A percentile compares a stretch with the other conserved stretches of the same genome.
phyloP scores from a whole-genome alignment of 495 filamentous ascomycete species.

The Penicillium argentinense region DNA sequence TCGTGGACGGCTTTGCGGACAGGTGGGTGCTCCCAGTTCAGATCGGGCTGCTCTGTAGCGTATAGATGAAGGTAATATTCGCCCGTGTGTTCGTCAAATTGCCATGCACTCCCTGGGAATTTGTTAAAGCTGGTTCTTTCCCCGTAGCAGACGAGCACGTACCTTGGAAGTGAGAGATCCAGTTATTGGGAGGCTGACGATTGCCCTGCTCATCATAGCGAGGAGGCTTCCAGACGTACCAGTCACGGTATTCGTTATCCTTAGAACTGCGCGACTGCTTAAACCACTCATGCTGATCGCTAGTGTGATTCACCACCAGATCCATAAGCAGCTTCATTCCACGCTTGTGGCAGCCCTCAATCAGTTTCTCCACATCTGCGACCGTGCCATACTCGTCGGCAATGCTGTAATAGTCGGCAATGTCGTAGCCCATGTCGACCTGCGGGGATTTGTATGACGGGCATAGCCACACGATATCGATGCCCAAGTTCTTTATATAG shows the following conservation, averaged over 20 bases:
- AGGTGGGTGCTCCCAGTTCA: slow-evolving; percentile 71
- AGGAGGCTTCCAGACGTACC: slow-evolving; percentile 71
- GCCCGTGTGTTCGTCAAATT: slow-evolving; percentile 60
- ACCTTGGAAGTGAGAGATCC: slow-evolving; percentile 60
- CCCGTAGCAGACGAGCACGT: not conserved
- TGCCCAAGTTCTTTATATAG: slow-evolving; percentile 61
- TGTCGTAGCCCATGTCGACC: slow-evolving; percentile 64
- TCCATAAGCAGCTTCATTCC: slow-evolving; percentile 74
- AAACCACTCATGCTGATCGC: slow-evolving; percentile 77
- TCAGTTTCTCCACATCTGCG: slow-evolving; percentile 63
- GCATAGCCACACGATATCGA: slow-evolving; percentile 69
- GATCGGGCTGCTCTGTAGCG: slow-evolving; percentile 63
- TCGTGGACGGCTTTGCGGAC: slow-evolving; percentile 64
- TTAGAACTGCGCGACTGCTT: slow-evolving; percentile 61
- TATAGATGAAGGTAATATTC: slow-evolving; percentile 75
- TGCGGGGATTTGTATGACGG: slow-evolving; percentile 68
- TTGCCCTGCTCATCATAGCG: slow-evolving; percentile 58
- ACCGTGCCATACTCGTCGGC: slow-evolving; percentile 62
- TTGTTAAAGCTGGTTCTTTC: not conserved
- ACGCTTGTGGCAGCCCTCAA: slow-evolving; percentile 52
- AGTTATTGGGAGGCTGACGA: slow-evolving; percentile 69
- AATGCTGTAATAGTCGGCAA: slow-evolving; percentile 66
- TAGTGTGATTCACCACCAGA: slow-evolving; percentile 78
- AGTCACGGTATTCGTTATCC: slow-evolving; percentile 61
- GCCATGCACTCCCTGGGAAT: slow-evolving; percentile 56